Base-by-base conservation (phyloP, 345 rosid species). In the Populus ilicifolia region DNA sequence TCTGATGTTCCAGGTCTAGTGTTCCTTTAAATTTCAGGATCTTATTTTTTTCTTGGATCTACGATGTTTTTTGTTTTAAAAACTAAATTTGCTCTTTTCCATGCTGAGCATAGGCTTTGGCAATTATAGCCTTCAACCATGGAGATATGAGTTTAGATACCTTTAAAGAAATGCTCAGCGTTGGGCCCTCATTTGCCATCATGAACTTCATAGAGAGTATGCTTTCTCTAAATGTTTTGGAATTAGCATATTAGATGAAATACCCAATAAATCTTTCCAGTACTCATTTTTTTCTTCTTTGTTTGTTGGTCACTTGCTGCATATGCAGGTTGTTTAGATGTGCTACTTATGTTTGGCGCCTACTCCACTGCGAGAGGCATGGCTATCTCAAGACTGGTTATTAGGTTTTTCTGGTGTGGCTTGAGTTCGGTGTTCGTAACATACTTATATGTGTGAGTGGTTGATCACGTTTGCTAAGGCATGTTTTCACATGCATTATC, bases 331-430 rank as follows among this genome's bases (percentile, higher is more conserved):
- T 86, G 85, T 88, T 86, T 93, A 72, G 99, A 96, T 84, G 96
- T 92, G 71, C 69, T 96, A 78, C 95, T 96, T 79, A 96, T 89
- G 94, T 92, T 82, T 83, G 99, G 99, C 69, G 98, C 99, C 35
- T 96, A 96, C 85, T 79, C 88, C 72, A 88, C 93, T 27, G 90
- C 98, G 13, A 88, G 98, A 86, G 99, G 94, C 87, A 93, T 96
- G 99, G 99, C 99, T 73, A 89, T 96, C 81, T 93, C 99, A 50
- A 90, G 98, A 84, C 85, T 96, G 69, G 86, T 96, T 80, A 93
- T 96, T 78, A 85, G 88, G 81, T 93, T 96, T 80, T 86, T 96
- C 80, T 96, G 98, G 98, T 85, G 90, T 84, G 97, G 90, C 67
- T 80, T 84, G 88, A 82, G 81, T 75, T 89, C 99, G 46, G 97